Evolutionary conservation across 2,329 filamentous ascomycete species (phyloP).

Genomic region (Penicillium sp.): DNA sequence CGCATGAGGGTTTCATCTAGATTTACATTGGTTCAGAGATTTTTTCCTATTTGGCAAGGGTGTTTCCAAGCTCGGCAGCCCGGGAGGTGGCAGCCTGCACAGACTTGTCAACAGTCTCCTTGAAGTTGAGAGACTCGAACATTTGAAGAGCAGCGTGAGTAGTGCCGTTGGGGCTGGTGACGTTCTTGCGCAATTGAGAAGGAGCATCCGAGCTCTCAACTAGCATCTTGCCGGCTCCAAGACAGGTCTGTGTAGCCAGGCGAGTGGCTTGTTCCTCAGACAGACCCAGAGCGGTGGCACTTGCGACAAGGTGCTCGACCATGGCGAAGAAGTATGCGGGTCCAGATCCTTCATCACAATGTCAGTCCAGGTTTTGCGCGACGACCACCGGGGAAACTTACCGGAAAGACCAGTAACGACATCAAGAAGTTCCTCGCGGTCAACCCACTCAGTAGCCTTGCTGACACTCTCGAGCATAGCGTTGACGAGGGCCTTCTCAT

Average conservation of each 20-base stretch:
- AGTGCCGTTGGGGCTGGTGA: conserved; percentile 39
- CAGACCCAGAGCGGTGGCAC: conserved; percentile 34
- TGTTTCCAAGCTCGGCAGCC: conserved; percentile 34
- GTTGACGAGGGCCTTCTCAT: conserved; percentile 35
- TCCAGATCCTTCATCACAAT: conserved; percentile 29
- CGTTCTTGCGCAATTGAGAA: conserved; percentile 37
- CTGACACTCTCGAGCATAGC: conserved; percentile 33
- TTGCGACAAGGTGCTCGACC: conserved; percentile 38
- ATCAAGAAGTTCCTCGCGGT: conserved; percentile 35
- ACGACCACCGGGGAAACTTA: conserved; percentile 14
- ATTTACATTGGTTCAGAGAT: background rate
- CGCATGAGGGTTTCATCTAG: background rate
- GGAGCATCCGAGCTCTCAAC: conserved; percentile 33
- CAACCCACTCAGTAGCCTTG: conserved; percentile 39
- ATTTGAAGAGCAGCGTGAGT: conserved; percentile 36
- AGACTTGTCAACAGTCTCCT: conserved; percentile 35
- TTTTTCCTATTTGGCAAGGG: conserved; percentile 5
- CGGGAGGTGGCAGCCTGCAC: conserved; percentile 34
- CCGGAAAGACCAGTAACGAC: conserved; percentile 41
- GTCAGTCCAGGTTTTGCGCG: conserved; percentile 1
- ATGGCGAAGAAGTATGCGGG: conserved; percentile 42
- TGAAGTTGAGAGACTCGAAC: conserved; percentile 32
- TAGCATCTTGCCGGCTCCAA: conserved; percentile 39
- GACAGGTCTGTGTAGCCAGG: conserved; percentile 36
- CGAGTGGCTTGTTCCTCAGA: conserved; percentile 37